A percentile compares a stretch with the other conserved stretches of the same genome.
Conservation (phyloP, 306 rosid genomes). For the Malus orientalis region DNA sequence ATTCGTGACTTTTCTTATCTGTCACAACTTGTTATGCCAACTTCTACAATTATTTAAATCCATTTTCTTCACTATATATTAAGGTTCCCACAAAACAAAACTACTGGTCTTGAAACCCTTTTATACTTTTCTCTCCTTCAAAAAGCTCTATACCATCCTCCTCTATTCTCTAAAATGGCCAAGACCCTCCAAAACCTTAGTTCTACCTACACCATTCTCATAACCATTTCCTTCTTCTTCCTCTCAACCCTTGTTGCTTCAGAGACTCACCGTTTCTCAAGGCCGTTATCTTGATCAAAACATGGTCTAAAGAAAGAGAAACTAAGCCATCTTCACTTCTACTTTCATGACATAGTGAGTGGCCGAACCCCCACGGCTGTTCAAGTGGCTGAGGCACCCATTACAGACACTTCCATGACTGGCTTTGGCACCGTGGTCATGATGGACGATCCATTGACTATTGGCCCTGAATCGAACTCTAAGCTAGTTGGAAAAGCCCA, state of each 20-base stretch:
- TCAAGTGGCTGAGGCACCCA: conserved; percentile 27
- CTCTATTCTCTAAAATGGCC: neutral
- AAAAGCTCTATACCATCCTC: neutral
- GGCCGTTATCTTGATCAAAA: neutral
- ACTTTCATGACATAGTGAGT: conserved; percentile 39
- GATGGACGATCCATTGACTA: conserved; percentile 57
- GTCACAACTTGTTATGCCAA: neutral
- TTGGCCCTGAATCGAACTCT: conserved; percentile 28
- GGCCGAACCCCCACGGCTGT: conserved; percentile 44
- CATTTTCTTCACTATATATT: neutral
- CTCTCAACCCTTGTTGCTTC: neutral
- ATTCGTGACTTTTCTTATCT: neutral
- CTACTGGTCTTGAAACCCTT: neutral
- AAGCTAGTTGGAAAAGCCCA: conserved; percentile 48
- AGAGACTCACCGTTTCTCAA: conserved; percentile 5
- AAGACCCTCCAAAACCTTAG: neutral
- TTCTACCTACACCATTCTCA: neutral
- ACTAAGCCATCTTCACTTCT: conserved; percentile 45
- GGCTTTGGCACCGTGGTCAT: conserved; percentile 37
- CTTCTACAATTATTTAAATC: neutral
- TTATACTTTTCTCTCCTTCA: neutral
- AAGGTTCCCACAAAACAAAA: neutral
- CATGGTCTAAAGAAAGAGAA: conserved; percentile 27
- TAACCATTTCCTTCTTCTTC: conserved; percentile 2
- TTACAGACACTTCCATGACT: conserved; percentile 18